Evolutionary conservation across 331 rosid genomes (phyloP), one percentile per base, ranked within the genome.

Genomic region (Erythrophleum ivorense): DNA sequence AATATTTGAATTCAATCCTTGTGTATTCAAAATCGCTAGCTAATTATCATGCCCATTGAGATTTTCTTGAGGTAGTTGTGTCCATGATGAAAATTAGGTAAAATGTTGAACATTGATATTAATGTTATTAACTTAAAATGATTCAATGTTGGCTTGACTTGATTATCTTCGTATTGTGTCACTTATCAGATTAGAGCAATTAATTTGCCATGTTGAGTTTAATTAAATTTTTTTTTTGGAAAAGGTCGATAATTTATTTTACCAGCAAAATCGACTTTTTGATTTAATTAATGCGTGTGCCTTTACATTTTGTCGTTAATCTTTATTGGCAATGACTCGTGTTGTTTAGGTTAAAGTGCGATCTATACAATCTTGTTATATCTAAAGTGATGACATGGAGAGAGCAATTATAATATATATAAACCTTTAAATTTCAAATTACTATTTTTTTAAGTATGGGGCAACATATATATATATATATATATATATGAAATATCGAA

Each of bases 31-130:
- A 4, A 12, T 58, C 0, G 34, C 16, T 38, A 15, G 46, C 29
- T n/a, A 9, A 21, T 7, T 4, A 21, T 69, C 21, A 6, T 43
- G 53, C 36, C 36, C 53, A 10, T 66, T 3, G 1, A 40, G 13
- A 67, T 41, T 21, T 46, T 21, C 40, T 70, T 21, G 11, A 34
- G 54, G 11, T 68, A 19, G 54, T 21, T 4, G 74, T 7, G 58
- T 38, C 49, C 49, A 59, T 68, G 9, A 76, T 67, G 53, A 4
- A 13, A 36, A 50, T 48, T 82, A 63, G 73, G 67, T 50, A 60
- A 48, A 57, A 21, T 76, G 54, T 69, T 58, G 24, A 69, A 68
- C 0, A 7, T 18, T 2, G 15, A 38, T 9, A n/a, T 67, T 41
- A 46, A 38, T 19, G 73, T 16, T 81, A 13, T 45, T 41, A 45